Conservation (phyloP, 2,329 filamentous ascomycete species). For the Colletotrichum nymphaeae region DNA sequence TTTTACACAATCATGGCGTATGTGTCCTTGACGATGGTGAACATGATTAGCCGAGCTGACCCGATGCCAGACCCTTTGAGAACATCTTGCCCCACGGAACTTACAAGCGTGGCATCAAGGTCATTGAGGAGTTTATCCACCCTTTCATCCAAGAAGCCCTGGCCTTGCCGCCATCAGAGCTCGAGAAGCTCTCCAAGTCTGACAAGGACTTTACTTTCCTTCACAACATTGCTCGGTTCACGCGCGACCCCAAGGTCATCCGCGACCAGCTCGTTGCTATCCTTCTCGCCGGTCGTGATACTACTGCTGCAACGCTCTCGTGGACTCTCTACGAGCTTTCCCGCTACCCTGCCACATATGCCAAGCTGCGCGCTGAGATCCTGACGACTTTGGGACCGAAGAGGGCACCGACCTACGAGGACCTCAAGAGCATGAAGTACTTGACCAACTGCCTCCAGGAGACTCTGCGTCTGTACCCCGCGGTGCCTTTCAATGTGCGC, state of each 20-base stretch:
- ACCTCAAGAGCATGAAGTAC: constrained; percentile 75
- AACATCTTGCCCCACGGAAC: constrained; percentile 66
- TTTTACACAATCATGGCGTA: constrained; percentile 64
- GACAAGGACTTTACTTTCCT: constrained; percentile 79
- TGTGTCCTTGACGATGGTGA: constrained; percentile 23
- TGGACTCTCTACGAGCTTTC: constrained; percentile 59
- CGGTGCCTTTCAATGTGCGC: constrained; percentile 84
- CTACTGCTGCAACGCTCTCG: constrained; percentile 61
- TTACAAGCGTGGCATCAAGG: constrained; percentile 72
- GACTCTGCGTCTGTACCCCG: constrained; percentile 80
- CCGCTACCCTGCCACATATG: constrained; percentile 52
- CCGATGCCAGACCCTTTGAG: constrained; percentile 64
- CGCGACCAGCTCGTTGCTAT: constrained; percentile 83
- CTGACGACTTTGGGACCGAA: constrained; percentile 60
- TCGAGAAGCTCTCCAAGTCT: constrained; percentile 75
- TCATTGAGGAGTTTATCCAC: constrained; percentile 76
- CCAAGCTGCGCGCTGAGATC: constrained; percentile 54
- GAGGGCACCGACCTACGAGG: constrained; percentile 40
- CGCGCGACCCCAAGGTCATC: constrained; percentile 70
- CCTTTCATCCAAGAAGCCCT: constrained; percentile 77
- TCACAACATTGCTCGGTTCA: constrained; percentile 79
- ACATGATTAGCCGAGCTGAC: neutral
- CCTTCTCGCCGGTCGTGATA: constrained; percentile 70
- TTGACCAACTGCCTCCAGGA: constrained; percentile 80
- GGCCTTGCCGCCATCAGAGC: constrained; percentile 70